phyloP scores from a whole-genome alignment of 225 moss, liverwort and hornwort species.

The Polytrichum commune region DNA sequence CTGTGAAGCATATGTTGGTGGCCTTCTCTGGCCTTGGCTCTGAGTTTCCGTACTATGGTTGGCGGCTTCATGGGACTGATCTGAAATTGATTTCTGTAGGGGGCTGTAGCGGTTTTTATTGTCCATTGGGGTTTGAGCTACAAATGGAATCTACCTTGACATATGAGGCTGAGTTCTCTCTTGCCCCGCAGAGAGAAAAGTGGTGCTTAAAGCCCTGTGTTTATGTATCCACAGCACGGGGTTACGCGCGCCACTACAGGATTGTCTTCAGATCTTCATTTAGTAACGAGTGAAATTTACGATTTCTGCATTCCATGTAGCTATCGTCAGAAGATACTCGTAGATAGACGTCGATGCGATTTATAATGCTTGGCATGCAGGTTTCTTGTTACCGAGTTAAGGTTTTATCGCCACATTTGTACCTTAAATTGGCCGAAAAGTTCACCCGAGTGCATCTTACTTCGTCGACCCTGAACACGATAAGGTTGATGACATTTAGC shows the following conservation, averaged over 20 bases:
- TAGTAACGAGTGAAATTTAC: slow-evolving; percentile 38
- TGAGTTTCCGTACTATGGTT: no score
- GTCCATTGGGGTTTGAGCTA: no score
- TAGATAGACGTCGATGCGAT: slow-evolving; percentile 21
- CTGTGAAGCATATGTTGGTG: no score
- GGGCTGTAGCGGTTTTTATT: no score
- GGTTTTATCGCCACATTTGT: slow-evolving; percentile 38
- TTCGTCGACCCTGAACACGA: slow-evolving; percentile 16
- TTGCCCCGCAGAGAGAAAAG: no score
- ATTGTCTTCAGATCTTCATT: no score
- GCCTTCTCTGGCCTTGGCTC: no score
- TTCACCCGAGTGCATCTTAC: slow-evolving; percentile 27
- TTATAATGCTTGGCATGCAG: slow-evolving; percentile 2
- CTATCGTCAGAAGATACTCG: slow-evolving; percentile 61
- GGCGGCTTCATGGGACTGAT: no score
- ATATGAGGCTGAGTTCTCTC: no score
- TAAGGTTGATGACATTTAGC: slow-evolving; percentile 37
- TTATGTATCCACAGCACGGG: slow-evolving; percentile 24
- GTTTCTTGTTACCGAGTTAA: slow-evolving; percentile 6
- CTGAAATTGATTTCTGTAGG: no score
- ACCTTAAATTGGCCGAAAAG: background rate
- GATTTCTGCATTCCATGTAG: slow-evolving; percentile 31
- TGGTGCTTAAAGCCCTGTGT: no score
- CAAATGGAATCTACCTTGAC: no score
- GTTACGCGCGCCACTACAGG: slow-evolving; percentile 43